Percentiles rank a stretch among this genome's conserved stretches.
phyloP scores from a whole-genome alignment of 2,329 filamentous ascomycete species.

The Leptographium flavum region DNA sequence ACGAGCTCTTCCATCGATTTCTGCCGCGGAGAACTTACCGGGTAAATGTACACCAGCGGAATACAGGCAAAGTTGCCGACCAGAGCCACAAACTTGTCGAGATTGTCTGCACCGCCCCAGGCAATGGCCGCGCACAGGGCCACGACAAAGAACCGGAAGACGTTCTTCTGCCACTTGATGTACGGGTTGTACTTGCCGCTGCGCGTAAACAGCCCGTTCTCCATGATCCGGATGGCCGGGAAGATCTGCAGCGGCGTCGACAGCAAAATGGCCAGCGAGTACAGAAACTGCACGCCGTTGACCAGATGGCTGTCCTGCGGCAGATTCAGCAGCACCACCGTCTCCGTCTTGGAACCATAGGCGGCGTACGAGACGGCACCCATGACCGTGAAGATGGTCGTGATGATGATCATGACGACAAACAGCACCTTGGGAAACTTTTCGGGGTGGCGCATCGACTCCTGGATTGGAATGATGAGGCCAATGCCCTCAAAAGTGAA shows the following conservation, averaged over 20 bases:
- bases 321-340: conserved; percentile 88
- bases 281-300: conserved; percentile 90
- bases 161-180: conserved; percentile 99
- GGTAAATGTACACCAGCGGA: conserved; percentile 93
- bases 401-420: conserved; percentile 90
- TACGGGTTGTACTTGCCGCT: conserved; percentile 96
- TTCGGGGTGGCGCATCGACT: conserved; percentile 81
- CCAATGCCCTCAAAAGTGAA: conserved; percentile 98
- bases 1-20: not conserved
- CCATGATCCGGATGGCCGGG: conserved; percentile 90
- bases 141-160: conserved; percentile 88
- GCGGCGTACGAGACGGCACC: conserved; percentile 91
- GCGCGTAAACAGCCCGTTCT: conserved; percentile 83
- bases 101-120: conserved; percentile 80
- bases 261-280: conserved; percentile 92
- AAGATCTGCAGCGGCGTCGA: conserved; percentile 95
- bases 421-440: conserved; percentile 85
- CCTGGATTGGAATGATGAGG: conserved; percentile 94
- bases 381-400: conserved; percentile 77
- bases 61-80: conserved; percentile 98
- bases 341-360: conserved; percentile 89
- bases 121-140: conserved; percentile 74
- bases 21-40: conserved; percentile 46
- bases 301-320: conserved; percentile 92
- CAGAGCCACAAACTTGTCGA: conserved; percentile 94